A percentile compares a stretch with the other conserved stretches of the same genome.
Conservation (phyloP, 2,329 filamentous ascomycete genomes). For the Xylariaceae sp. region DNA sequence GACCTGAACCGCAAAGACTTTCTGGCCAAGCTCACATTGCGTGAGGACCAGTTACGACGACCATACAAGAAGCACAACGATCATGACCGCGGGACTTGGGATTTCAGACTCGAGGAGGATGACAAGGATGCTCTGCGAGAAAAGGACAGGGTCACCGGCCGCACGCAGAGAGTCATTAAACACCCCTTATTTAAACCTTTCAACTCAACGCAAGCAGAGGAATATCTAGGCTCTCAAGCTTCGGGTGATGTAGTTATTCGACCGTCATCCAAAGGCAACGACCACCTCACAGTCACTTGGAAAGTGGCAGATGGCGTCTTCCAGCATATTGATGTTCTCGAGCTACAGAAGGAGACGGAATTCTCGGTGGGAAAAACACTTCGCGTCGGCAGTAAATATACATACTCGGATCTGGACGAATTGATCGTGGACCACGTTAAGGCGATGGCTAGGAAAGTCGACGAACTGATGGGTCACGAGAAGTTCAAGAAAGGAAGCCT, state of each 20-base stretch:
- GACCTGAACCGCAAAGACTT: slow-evolving; percentile 88
- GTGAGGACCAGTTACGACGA: slow-evolving; percentile 76
- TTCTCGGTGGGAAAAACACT: slow-evolving; percentile 88
- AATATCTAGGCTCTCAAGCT: slow-evolving; percentile 84
- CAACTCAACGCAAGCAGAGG: slow-evolving; percentile 89
- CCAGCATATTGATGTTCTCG: slow-evolving; percentile 95
- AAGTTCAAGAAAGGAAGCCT: slow-evolving; percentile 86
- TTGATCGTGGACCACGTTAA: slow-evolving; percentile 96
- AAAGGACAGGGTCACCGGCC: slow-evolving; percentile 82
- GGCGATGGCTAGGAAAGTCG: slow-evolving; percentile 96
- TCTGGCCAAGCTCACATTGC: slow-evolving; percentile 78
- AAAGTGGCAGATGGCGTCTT: slow-evolving; percentile 96
- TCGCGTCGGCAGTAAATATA: slow-evolving; percentile 84
- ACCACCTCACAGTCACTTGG: slow-evolving; percentile 96
- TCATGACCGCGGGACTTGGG: slow-evolving; percentile 81
- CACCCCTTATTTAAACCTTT: slow-evolving; percentile 95
- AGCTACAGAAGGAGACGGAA: slow-evolving; percentile 95
- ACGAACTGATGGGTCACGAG: slow-evolving; percentile 92
- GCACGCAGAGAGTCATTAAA: slow-evolving; percentile 93
- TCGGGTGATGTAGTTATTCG: slow-evolving; percentile 92
- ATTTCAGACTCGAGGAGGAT: slow-evolving; percentile 75
- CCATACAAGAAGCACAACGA: slow-evolving; percentile 72
- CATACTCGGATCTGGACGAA: slow-evolving; percentile 94
- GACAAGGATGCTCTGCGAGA: slow-evolving; percentile 84
- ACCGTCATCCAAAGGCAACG: slow-evolving; percentile 90